These are phyloP conservation scores for Pseudocercospora vitis DNA, from an alignment of 2,329 filamentous ascomycete genomes.

Conservation along the genomic window DNA sequence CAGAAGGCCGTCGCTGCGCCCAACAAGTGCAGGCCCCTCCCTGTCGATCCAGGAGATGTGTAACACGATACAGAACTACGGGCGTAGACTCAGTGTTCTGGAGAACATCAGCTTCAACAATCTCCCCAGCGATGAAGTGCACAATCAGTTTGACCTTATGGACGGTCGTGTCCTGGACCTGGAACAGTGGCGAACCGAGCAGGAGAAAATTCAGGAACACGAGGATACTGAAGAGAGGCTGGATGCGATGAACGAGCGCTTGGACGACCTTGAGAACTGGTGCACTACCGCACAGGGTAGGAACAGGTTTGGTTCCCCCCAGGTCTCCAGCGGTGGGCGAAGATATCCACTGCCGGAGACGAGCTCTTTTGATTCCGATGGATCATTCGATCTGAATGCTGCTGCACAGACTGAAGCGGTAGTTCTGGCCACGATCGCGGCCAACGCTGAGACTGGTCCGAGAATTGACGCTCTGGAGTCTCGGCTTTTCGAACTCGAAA, in stretches of 20 bases:
- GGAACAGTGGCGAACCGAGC: constrained; percentile 52
- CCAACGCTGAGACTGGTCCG: constrained; percentile 42
- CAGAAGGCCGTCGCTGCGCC: constrained; percentile 9
- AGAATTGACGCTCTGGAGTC: constrained; percentile 52
- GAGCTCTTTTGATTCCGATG: constrained; percentile 45
- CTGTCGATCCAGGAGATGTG: constrained; percentile 48
- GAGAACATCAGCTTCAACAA: constrained; percentile 70
- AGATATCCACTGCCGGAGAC: constrained; percentile 37
- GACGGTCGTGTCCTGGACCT: constrained; percentile 70
- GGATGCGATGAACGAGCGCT: constrained; percentile 56
- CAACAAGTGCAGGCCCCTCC: constrained; percentile 20
- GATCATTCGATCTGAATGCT: constrained; percentile 39
- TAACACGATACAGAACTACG: constrained; percentile 51
- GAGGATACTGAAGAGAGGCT: constrained; percentile 42
- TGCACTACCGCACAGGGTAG: constrained; percentile 33
- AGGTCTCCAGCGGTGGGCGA: constrained; percentile 34
- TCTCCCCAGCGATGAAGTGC: constrained; percentile 66
- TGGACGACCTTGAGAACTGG: constrained; percentile 65
- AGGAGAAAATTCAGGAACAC: constrained; percentile 30
- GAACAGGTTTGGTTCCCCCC: constrained; percentile 27
- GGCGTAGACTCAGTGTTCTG: constrained; percentile 64
- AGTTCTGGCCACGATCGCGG: constrained; percentile 37
- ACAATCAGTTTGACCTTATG: constrained; percentile 65
- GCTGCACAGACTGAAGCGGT: constrained; percentile 37
- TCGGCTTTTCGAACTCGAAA: constrained; percentile 57